A percentile compares a stretch with the other conserved stretches of the same genome.
Evolutionary conservation across 2,329 filamentous ascomycete genomes (phyloP).

Genomic region (Ceratocystis papillata): DNA sequence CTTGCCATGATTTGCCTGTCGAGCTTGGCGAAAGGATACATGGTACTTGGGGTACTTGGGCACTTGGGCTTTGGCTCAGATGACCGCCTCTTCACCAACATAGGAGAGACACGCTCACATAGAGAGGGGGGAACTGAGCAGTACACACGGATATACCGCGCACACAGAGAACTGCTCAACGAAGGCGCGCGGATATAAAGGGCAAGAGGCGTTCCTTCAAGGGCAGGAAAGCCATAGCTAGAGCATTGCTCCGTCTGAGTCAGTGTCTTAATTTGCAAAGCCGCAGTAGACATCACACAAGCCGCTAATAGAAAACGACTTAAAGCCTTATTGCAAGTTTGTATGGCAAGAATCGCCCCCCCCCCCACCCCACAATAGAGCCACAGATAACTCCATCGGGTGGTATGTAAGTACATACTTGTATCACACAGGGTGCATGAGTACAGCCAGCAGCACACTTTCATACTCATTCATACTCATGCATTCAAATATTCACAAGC

Average conservation of each 20-base stretch:
- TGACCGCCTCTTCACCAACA: background rate
- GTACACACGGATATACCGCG: background rate
- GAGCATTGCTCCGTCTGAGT: background rate
- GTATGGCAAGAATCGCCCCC: background rate
- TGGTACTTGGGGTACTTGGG: background rate
- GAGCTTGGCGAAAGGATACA: background rate
- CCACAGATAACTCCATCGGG: too few relatives aligned
- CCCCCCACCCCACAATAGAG: too few relatives aligned
- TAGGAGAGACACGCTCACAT: background rate
- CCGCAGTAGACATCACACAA: conserved; percentile 1
- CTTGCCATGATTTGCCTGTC: background rate
- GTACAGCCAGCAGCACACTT: too few relatives aligned
- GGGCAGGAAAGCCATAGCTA: background rate
- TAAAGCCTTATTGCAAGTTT: background rate
- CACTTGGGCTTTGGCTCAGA: background rate
- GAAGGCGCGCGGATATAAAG: background rate
- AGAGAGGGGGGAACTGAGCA: background rate
- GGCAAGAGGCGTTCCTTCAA: background rate
- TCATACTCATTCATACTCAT: too few relatives aligned
- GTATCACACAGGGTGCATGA: too few relatives aligned
- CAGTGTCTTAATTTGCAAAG: background rate
- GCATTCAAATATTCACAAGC: too few relatives aligned
- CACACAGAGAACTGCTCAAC: background rate
- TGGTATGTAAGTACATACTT: too few relatives aligned
- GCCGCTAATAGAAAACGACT: background rate